A percentile compares a stretch with the other conserved stretches of the same genome.
Conservation (phyloP, 2,329 filamentous ascomycete species). For the Aurifilum marmelostoma region DNA sequence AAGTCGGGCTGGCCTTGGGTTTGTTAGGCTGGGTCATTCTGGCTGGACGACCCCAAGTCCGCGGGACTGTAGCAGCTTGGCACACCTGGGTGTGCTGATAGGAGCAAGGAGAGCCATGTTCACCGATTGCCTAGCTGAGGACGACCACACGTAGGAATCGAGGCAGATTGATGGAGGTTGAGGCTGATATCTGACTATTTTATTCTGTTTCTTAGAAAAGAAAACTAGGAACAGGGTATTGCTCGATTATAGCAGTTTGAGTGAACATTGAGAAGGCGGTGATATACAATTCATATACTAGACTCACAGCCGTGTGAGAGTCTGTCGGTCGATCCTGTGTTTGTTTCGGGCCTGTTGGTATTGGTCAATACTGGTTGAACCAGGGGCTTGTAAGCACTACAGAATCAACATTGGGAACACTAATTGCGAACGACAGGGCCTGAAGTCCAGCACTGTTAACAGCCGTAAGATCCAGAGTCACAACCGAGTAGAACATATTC, state of each 20-base stretch:
- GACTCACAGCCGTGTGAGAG: too few relatives aligned
- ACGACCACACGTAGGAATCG: too few relatives aligned
- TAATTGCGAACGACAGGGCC: neutral
- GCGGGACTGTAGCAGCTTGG: slow-evolving; percentile 1
- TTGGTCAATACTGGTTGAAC: neutral
- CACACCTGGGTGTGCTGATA: slow-evolving; percentile 14
- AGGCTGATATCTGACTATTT: neutral
- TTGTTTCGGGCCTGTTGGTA: neutral
- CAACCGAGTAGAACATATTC: neutral
- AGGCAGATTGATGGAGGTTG: neutral
- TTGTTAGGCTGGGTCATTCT: neutral
- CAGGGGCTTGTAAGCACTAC: neutral
- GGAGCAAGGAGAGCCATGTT: too few relatives aligned
- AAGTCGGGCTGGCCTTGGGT: slow-evolving; percentile 14
- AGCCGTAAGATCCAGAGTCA: neutral
- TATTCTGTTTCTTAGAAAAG: too few relatives aligned
- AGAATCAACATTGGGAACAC: neutral
- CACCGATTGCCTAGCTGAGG: too few relatives aligned
- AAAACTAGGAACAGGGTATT: neutral
- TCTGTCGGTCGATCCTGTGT: too few relatives aligned
- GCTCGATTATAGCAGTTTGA: too few relatives aligned
- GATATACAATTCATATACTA: too few relatives aligned
- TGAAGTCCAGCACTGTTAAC: neutral
- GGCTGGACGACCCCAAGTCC: slow-evolving; percentile 16
- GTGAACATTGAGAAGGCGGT: too few relatives aligned